Conservation (phyloP, 192 early-diverging fungal species). For the Entrophospora sp. region DNA sequence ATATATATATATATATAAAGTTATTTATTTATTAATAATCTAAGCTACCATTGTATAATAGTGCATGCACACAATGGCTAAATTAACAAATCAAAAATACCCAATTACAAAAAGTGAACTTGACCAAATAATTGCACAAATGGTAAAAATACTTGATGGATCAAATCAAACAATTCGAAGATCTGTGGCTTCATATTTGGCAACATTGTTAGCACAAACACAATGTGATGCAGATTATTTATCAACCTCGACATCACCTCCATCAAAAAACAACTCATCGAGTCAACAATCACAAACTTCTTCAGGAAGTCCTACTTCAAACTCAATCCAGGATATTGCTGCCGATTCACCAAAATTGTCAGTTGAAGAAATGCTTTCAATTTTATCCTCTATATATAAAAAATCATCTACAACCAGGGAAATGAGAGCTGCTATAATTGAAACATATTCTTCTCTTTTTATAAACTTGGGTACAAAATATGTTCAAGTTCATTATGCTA, state of each 20-base stretch:
- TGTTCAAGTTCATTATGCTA: constrained; percentile 65
- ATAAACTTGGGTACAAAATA: constrained; percentile 57
- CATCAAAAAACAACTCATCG: constrained; percentile 8
- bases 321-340: neutral
- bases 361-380: constrained; percentile 58
- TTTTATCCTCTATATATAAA: constrained; percentile 55
- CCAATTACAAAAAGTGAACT: constrained; percentile 29
- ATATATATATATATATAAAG: neutral
- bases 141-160: constrained; percentile 33
- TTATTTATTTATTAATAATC: neutral
- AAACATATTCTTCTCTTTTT: constrained; percentile 69
- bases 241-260: neutral
- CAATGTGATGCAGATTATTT: neutral
- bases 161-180: constrained; percentile 32
- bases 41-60: neutral
- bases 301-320: neutral
- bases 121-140: constrained; percentile 22
- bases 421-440: constrained; percentile 64
- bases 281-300: no score
- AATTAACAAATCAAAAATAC: constrained; percentile 31
- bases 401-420: constrained; percentile 57
- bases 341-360: constrained; percentile 27
- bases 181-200: constrained; percentile 27
- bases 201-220: constrained; percentile 26
- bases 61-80: constrained; percentile 2